Percentiles rank a stretch among this genome's conserved stretches.
Evolutionary conservation across 441 rosid species (phyloP).

Genomic region (Kokia cookei): DNA sequence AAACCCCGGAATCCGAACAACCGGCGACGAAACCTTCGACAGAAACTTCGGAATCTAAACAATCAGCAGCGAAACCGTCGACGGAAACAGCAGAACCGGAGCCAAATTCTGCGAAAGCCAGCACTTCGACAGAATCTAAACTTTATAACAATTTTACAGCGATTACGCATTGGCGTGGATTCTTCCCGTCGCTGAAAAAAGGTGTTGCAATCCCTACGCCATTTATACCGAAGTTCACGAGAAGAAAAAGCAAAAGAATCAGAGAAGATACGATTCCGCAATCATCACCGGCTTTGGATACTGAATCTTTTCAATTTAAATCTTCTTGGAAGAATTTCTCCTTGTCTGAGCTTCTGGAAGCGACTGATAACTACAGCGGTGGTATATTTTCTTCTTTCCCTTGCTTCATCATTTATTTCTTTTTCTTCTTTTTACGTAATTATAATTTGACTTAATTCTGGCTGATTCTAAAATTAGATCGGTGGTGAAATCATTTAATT

Average conservation of each 20-base stretch:
- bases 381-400: conserved; percentile 29
- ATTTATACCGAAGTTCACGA: conserved; percentile 59
- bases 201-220: conserved; percentile 46
- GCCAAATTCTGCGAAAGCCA: conserved; percentile 38
- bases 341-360: conserved; percentile 54
- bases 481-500: too few relatives aligned
- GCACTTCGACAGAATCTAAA: conserved; percentile 56
- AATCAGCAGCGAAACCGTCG: conserved; percentile 26
- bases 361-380: conserved; percentile 59
- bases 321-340: conserved; percentile 76
- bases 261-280: conserved; percentile 49
- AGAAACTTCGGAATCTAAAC: neutral
- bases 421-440: neutral
- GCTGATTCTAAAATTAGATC: too few relatives aligned
- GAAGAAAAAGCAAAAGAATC: conserved; percentile 60
- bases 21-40: too few relatives aligned
- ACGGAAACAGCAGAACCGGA: conserved; percentile 44
- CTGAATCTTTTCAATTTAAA: conserved; percentile 52
- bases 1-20: too few relatives aligned
- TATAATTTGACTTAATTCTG: neutral
- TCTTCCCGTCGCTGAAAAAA: conserved; percentile 54
- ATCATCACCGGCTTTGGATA: conserved; percentile 24
- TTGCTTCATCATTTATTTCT: neutral
- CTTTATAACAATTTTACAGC: neutral
- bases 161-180: conserved; percentile 42